Percentiles rank a stretch among this genome's conserved stretches.
Conservation (phyloP, 345 rosid genomes). For the Raphanus raphanistrum region DNA sequence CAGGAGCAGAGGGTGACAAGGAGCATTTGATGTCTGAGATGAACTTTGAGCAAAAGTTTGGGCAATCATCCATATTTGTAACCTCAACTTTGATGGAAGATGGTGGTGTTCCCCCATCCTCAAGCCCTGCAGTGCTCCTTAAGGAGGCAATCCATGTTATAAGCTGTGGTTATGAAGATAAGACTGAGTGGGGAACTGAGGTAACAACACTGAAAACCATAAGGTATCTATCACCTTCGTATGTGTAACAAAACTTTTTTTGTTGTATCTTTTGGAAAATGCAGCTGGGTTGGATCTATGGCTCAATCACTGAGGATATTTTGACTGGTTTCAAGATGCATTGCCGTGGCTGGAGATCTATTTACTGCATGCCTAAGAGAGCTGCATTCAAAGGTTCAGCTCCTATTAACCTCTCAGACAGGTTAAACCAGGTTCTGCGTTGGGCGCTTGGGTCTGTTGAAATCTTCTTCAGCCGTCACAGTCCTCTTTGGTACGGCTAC, state of each 20-base stretch:
- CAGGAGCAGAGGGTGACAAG: slow-evolving; percentile 71
- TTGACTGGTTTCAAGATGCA: slow-evolving; percentile 99
- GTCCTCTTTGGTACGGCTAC: slow-evolving; percentile 87
- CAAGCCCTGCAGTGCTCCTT: slow-evolving; percentile 89
- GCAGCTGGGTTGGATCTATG: slow-evolving; percentile 98
- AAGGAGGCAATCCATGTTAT: slow-evolving; percentile 98
- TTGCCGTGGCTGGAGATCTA: slow-evolving; percentile 97
- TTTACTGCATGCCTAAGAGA: slow-evolving; percentile 90
- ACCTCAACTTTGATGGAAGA: slow-evolving; percentile 92
- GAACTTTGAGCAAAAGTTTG: slow-evolving; percentile 92
- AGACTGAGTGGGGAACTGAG: slow-evolving; percentile 98
- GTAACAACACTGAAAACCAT: slow-evolving; percentile 40
- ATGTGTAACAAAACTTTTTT: slow-evolving; percentile 4
- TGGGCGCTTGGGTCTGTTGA: slow-evolving; percentile 99
- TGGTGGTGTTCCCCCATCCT: slow-evolving; percentile 97
- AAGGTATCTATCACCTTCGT: neutral
- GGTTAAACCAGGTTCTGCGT: slow-evolving; percentile 93
- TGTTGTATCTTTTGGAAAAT: slow-evolving; percentile 20
- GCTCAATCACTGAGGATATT: slow-evolving; percentile 96
- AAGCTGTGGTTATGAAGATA: slow-evolving; percentile 96
- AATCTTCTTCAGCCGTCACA: slow-evolving; percentile 92
- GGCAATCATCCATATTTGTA: slow-evolving; percentile 86
- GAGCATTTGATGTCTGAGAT: slow-evolving; percentile 82
- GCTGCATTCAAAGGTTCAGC: slow-evolving; percentile 98
- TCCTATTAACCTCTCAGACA: slow-evolving; percentile 90